phyloP scores from a whole-genome alignment of 2,329 filamentous ascomycete species.

The Xylariaceae sp. region DNA sequence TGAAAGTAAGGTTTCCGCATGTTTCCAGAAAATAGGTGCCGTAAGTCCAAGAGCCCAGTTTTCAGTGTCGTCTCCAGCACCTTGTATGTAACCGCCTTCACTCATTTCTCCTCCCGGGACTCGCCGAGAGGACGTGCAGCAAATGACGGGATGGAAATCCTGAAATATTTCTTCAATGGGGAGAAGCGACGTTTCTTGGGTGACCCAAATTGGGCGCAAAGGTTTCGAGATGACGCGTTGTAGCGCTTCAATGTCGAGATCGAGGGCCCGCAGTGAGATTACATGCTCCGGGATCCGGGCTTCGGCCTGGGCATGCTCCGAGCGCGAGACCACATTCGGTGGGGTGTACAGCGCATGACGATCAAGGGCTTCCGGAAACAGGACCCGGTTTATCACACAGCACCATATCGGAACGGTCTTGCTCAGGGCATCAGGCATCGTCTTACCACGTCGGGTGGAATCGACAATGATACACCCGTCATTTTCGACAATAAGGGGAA shows the following conservation, averaged over 20 bases:
- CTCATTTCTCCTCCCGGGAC: conserved; percentile 65
- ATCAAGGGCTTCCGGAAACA: conserved; percentile 57
- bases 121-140: conserved; percentile 78
- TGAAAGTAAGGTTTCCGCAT: conserved; percentile 57
- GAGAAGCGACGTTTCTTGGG: conserved; percentile 57
- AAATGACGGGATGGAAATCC: conserved; percentile 68
- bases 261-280: conserved; percentile 49
- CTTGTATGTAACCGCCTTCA: conserved; percentile 78
- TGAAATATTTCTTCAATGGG: conserved; percentile 42
- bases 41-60: conserved; percentile 85
- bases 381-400: conserved; percentile 71
- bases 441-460: conserved; percentile 86
- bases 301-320: conserved; percentile 77
- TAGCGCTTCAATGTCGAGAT: conserved; percentile 54
- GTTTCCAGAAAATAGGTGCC: conserved; percentile 72
- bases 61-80: conserved; percentile 91
- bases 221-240: conserved; percentile 62
- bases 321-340: conserved; percentile 65
- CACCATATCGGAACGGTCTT: conserved; percentile 96
- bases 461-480: conserved; percentile 87
- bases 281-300: conserved; percentile 54
- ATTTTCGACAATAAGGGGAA: conserved; percentile 61
- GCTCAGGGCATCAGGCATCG: conserved; percentile 90
- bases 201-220: conserved; percentile 75
- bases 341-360: conserved; percentile 63